Conservation (phyloP, 345 rosid genomes). For the Kernera saxatilis region DNA sequence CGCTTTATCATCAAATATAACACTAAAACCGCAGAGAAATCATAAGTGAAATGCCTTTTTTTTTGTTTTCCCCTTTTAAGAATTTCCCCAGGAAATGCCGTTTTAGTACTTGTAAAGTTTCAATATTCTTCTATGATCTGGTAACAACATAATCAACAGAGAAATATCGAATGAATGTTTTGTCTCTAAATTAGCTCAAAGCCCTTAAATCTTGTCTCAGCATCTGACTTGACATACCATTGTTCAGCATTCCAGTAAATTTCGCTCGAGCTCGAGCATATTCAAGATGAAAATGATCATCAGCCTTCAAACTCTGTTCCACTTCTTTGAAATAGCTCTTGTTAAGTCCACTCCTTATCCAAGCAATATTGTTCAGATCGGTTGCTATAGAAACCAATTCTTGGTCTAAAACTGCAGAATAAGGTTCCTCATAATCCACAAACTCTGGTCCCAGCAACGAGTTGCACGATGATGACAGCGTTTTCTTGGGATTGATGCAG, state of each 20-base stretch:
- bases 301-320: conserved; percentile 2
- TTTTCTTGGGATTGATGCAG: conserved; percentile 32
- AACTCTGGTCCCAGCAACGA: conserved; percentile 77
- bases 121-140: not conserved
- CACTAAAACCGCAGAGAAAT: not conserved
- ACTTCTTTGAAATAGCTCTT: conserved; percentile 13
- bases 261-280: not conserved
- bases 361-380: conserved; percentile 65
- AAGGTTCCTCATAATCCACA: conserved; percentile 49
- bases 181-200: not conserved
- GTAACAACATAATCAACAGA: not conserved
- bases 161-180: not conserved
- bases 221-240: conserved; percentile 10
- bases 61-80: not conserved
- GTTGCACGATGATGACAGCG: conserved; percentile 6
- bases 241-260: conserved; percentile 8
- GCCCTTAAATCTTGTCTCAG: conserved; percentile 9
- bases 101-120: not conserved
- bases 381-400: conserved; percentile 65
- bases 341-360: conserved; percentile 66
- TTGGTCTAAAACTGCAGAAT: conserved; percentile 45
- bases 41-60: not conserved
- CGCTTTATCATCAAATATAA: not conserved
- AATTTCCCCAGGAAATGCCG: not conserved
- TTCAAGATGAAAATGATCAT: not conserved